Base-by-base conservation (phyloP, 2,329 filamentous ascomycete species). In the Dendrostoma leiphaemia region DNA sequence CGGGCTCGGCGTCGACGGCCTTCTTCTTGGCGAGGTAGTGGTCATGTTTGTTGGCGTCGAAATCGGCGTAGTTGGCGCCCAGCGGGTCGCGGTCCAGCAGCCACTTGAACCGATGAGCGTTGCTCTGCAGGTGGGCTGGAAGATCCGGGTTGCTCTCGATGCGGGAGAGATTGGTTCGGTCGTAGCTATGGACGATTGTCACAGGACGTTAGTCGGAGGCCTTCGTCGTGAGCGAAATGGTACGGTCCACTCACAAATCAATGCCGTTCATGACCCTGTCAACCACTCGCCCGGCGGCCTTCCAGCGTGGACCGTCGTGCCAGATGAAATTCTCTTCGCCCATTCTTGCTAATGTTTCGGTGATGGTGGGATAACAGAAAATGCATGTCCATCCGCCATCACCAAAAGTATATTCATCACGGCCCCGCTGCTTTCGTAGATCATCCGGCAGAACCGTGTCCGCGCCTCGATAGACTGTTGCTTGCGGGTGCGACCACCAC, bases 351-450 rank as follows among this genome's bases (percentile, higher is more conserved):
- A 77, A 67, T 54, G 34, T 55, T 17, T 76, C 69, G 6, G 65
- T 62, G 9, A 79, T 60, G 5, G 67, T 75, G 5, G 65, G 60
- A 54, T 76, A 74, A 60, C 76, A 78, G 26, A 67, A 70, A 31
- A 69, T 73, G 61, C 75, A 79, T 60, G 77, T 74, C 75, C 75
- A 79, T 3, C 67, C 73, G 1, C 72, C 71, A 56, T 75, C 68
- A 58, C 63, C 69, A 13, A 77, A 51, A 32, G 71, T 64, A 3
- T 63, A 60, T 21, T 70, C 64, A 15, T 71, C 61, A 53, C 52
- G 45, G 29, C 8, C 15, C 6, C 49, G 34, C 12, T 56, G 29
- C 60, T 65, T 64, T 4, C 75, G 67, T 17, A 78, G 63, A 54
- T 72, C 64, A 26, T 68, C 67, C 0, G 76, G 75, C 2, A 66